Evolutionary conservation across 805 yeast genomes (phyloP).

Genomic region (Candida incommunis): DNA sequence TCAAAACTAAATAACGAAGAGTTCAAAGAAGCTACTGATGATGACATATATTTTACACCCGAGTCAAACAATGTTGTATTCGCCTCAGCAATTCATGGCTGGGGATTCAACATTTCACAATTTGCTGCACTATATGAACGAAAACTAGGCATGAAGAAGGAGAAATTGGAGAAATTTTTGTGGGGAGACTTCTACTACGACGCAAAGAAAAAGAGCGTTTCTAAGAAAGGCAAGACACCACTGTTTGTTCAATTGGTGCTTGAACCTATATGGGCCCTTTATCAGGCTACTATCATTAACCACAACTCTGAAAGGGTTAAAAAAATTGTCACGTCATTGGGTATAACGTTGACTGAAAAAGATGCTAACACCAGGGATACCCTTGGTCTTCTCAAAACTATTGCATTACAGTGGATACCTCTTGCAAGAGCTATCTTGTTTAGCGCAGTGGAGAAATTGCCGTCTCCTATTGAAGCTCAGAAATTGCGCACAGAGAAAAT

Average conservation of each 20-base stretch:
- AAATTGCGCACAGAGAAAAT: conserved; percentile 52
- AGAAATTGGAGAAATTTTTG: conserved; percentile 64
- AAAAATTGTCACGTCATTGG: conserved; percentile 59
- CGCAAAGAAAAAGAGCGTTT: conserved; percentile 74
- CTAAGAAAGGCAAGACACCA: conserved; percentile 61
- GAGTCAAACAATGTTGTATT: conserved; percentile 79
- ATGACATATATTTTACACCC: conserved; percentile 76
- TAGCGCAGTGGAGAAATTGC: conserved; percentile 71
- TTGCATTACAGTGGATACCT: conserved; percentile 92
- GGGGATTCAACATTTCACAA: conserved; percentile 91
- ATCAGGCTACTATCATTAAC: conserved; percentile 51
- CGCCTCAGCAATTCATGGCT: conserved; percentile 87
- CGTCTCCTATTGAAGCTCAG: conserved; percentile 75
- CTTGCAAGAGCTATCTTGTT: conserved; percentile 73
- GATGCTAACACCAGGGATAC: conserved; percentile 72
- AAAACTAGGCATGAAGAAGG: conserved; percentile 72
- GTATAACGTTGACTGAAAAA: conserved; percentile 54
- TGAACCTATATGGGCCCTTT: conserved; percentile 87
- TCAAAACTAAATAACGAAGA: conserved; percentile 26
- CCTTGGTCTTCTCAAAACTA: conserved; percentile 41
- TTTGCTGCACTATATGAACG: conserved; percentile 77
- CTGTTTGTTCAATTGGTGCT: conserved; percentile 75
- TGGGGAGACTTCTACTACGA: conserved; percentile 94
- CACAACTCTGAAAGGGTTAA: conserved; percentile 58
- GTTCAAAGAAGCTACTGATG: conserved; percentile 63